Evolutionary conservation across 768 basidiomycete species (phyloP), one percentile per base, ranked within the genome.

Genomic region (Psilocybe sp.): DNA sequence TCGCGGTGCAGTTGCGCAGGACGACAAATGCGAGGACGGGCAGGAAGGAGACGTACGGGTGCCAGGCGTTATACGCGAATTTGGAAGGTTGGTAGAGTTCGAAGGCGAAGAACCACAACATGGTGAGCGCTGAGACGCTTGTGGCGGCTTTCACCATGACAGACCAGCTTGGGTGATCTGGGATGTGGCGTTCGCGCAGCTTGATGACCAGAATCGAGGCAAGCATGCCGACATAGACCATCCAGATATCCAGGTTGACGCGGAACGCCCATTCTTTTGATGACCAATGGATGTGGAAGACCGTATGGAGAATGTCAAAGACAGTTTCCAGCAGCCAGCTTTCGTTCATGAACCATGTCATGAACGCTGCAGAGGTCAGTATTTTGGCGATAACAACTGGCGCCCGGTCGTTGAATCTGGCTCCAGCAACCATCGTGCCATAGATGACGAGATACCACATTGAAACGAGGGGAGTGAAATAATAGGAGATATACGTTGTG

Each of bases 391-490:
- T 52, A 44, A 97, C 68, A 70, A 94, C 84, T 5, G 68, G 45
- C 1, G 78, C 75, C 28, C 77, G 80, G 47, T 83, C 83, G 75
- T 97, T 97, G 75, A 81, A 80, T 55, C 76, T 77, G 28, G 83
- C 75, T 9, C 87, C 92, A 42, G 82, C 60, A 47, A 72, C 72
- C 77, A 97, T 82, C 37, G 92, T 95, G 43, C 67, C 69, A 70
- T 91, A 95, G 66, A 95, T 81, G 73, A 94, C 78, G 51, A 92
- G 66, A 69, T 87, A 96, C 90, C 89, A 94, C 81, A 87, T 80
- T 18, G 92, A 89, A 23, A 94, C 92, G 59, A 96, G 76, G 7
- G 93, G 93, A 9, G 91, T 79, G 60, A 93, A 94, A 69, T 94
- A 96, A 67, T 94, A 94, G 42, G 82, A 89, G 54, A 92, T 81